phyloP scores from a whole-genome alignment of 495 filamentous ascomycete species.

The Mycothermus thermophilus region DNA sequence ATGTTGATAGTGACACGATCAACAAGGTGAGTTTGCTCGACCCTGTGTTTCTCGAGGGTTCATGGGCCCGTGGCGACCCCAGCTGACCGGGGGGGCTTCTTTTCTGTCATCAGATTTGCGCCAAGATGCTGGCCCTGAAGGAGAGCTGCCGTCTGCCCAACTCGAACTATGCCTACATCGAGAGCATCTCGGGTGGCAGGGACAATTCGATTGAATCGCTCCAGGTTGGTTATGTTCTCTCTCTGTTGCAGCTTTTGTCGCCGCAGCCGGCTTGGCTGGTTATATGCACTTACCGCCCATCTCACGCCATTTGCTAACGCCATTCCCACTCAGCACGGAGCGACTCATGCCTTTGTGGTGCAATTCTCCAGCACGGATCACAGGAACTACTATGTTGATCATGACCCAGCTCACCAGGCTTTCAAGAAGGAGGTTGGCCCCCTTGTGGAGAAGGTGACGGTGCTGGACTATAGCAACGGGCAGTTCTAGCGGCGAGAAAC shows the following conservation, averaged over 20 bases:
- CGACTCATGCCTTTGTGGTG: conserved; percentile 47
- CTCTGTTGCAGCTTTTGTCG: not conserved
- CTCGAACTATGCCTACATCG: conserved; percentile 43
- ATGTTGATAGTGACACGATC: conserved; percentile 22
- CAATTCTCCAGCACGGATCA: conserved; percentile 46
- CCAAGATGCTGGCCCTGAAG: conserved; percentile 21
- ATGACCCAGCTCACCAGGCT: conserved; percentile 36
- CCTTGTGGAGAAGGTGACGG: conserved; percentile 26
- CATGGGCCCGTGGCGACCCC: no score
- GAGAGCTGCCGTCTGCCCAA: conserved; percentile 33
- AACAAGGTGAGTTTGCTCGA: conserved; percentile 18
- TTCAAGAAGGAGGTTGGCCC: conserved; percentile 28
- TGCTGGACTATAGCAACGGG: conserved; percentile 32
- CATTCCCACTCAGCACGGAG: conserved; percentile 26
- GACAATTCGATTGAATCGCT: conserved; percentile 50
- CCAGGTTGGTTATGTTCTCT: conserved; percentile 43
- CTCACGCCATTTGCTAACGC: not conserved
- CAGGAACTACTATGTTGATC: conserved; percentile 39
- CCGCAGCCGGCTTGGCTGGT: not conserved
- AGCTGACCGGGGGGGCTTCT: not conserved
- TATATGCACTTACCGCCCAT: not conserved
- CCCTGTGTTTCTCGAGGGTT: no score
- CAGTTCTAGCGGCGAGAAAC: conserved; percentile 18
- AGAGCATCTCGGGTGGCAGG: conserved; percentile 40
- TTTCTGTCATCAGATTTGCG: conserved; percentile 7